phyloP scores from a whole-genome alignment of 768 basidiomycete genomes.

The Naganishia vishniacii region DNA sequence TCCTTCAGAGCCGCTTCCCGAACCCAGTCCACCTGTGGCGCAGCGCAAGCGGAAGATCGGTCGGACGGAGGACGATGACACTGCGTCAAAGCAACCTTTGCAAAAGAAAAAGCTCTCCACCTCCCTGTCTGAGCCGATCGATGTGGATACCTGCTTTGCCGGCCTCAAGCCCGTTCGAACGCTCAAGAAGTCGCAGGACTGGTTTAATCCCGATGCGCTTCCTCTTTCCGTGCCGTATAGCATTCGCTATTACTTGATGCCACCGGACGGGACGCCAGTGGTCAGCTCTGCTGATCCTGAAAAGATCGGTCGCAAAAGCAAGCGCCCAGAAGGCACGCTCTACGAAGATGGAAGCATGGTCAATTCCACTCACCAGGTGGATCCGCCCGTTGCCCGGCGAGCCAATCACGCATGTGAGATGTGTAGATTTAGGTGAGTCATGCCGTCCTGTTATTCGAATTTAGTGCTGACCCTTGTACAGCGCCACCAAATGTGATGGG shows the following conservation, averaged over 20 bases:
- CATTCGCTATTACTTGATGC: background rate
- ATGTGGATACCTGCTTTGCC: background rate
- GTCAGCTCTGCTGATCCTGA: background rate
- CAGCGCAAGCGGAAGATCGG: slow-evolving; percentile 6
- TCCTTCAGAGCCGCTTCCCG: background rate
- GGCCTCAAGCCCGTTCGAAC: background rate
- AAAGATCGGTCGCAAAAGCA: background rate
- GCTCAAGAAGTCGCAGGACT: background rate
- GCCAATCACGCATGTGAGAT: background rate
- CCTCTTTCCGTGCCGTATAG: background rate
- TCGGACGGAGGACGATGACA: background rate
- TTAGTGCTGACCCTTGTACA: background rate
- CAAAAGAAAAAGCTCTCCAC: background rate
- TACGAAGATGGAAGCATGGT: background rate
- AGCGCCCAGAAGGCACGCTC: background rate
- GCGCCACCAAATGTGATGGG: background rate
- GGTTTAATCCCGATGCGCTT: background rate
- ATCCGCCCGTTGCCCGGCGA: background rate
- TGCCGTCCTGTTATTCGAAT: too few relatives aligned
- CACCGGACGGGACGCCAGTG: background rate
- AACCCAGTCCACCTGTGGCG: background rate
- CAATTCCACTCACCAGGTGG: background rate
- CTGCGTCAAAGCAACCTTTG: background rate
- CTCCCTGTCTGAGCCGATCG: background rate
- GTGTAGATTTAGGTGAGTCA: background rate